Base-by-base conservation (phyloP, 2,329 filamentous ascomycete genomes). In the Stenocarpella maydis region DNA sequence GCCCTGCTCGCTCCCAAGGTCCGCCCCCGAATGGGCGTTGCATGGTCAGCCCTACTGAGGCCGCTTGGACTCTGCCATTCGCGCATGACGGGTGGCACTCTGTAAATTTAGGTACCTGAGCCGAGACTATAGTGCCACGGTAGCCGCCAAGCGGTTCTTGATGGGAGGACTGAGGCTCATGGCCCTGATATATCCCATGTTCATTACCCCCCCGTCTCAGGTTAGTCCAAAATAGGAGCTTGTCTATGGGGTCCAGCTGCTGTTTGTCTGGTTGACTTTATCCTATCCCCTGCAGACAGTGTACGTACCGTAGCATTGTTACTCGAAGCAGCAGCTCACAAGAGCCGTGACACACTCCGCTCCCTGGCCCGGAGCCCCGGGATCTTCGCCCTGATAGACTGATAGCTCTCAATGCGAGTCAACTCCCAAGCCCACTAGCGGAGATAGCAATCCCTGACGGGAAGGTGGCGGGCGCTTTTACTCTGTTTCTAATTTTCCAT, bases 331-430 rank as follows among this genome's bases (percentile, higher is more conserved):
- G 58, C 43, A 63, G 58, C 58, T 63, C 58, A 26, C 14, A 19
- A 26, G 15, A 17, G 41, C 43, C 43, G n/a, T 19, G 17, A 37
- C 31, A 19, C 9, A 19, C 24, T 34, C 28, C 41, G n/a, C 17
- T 63, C 43, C 41, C 58, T 34, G 47, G 28, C 58, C 43, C 43
- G 41, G 28, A 19, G 58, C 49, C 58, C n/a, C 58, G 49, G 43
- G 58, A 63, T 49, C 58, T 37, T 63, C 58, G 26, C 58, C 58
- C 43, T 47, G 58, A 47, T 61, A 61, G 58, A 45, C 43, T 63
- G 58, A 47, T 61, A 61, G 58, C n/a, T 63, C 43, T 63, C 43
- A 49, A 61, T 61, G 58, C 58, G 41, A 34, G 41, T 61, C 58
- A 45, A 12, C 26, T 12, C 7, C 58, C 43, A 63, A 63, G 58